Conservation (phyloP, 768 basidiomycete genomes). For the Floccularia luteovirens region DNA sequence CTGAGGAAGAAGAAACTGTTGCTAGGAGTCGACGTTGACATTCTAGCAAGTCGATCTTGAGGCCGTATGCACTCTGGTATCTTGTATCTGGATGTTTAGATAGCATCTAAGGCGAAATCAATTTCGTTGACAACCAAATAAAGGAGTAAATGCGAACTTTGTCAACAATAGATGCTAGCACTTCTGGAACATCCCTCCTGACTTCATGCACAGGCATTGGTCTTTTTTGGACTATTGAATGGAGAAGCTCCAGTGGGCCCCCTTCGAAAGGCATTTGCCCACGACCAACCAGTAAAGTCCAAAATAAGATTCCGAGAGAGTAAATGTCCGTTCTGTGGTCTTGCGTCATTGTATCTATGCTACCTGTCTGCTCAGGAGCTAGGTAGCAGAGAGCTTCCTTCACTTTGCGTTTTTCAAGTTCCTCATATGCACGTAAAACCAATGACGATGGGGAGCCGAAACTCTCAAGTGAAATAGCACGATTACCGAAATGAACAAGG, state of each 20-base stretch:
- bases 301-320: constrained; percentile 65
- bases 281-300: constrained; percentile 67
- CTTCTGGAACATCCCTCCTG: constrained; percentile 63
- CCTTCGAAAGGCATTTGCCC: constrained; percentile 61
- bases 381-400: constrained; percentile 73
- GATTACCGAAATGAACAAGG: constrained; percentile 70
- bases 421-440: constrained; percentile 53
- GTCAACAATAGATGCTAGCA: constrained; percentile 63
- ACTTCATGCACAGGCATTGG: constrained; percentile 75
- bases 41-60: constrained; percentile 60
- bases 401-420: constrained; percentile 58
- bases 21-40: constrained; percentile 59
- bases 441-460: constrained; percentile 67
- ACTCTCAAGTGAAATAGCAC: constrained; percentile 62
- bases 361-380: constrained; percentile 71
- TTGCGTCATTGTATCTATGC: constrained; percentile 62
- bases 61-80: constrained; percentile 66
- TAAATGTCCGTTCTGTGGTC: constrained; percentile 74
- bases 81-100: constrained; percentile 56
- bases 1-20: constrained; percentile 48
- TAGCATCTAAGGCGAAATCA: background rate
- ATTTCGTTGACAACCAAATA: background rate
- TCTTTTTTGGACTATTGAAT: constrained; percentile 64
- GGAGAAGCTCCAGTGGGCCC: constrained; percentile 52
- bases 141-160: constrained; percentile 31